Evolutionary conservation across 305 asterid genomes (phyloP).

Genomic region (Fraxinus nigra): DNA sequence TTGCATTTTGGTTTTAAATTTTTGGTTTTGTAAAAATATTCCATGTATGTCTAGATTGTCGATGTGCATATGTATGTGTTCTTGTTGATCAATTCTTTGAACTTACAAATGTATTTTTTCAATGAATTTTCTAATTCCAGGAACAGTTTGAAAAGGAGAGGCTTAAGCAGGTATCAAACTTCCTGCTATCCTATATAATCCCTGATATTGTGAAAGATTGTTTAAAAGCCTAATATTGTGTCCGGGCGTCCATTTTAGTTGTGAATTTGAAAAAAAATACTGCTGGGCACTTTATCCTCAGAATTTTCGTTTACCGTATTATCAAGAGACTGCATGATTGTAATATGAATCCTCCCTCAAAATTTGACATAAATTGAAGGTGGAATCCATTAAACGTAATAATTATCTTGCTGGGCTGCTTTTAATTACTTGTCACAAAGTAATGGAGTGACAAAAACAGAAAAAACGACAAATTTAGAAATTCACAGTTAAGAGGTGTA

Average conservation of each 20-base stretch:
- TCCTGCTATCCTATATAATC: not conserved
- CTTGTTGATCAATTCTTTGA: slow-evolving; percentile 14
- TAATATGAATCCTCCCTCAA: not conserved
- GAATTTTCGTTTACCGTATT: not conserved
- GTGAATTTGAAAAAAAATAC: not conserved
- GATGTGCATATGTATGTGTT: not conserved
- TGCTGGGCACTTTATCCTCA: not conserved
- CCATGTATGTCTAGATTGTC: not conserved
- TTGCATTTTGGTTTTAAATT: not conserved
- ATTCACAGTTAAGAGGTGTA: not conserved
- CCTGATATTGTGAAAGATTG: not conserved
- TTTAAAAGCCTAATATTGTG: not conserved
- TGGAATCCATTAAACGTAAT: not conserved
- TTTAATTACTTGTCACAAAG: not conserved
- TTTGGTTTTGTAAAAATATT: slow-evolving; percentile 10
- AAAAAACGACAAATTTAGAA: not conserved
- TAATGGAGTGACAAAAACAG: not conserved
- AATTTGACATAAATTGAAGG: not conserved
- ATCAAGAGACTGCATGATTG: not conserved
- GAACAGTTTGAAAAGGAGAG: slow-evolving; percentile 57
- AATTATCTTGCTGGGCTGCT: not conserved
- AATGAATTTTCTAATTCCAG: slow-evolving; percentile 42
- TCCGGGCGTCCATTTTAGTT: not conserved
- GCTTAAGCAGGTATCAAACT: slow-evolving; percentile 54
- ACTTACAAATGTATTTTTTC: slow-evolving; percentile 22